Conservation (phyloP, 2,329 filamentous ascomycete genomes). For the Pseudogymnoascus sp. region DNA sequence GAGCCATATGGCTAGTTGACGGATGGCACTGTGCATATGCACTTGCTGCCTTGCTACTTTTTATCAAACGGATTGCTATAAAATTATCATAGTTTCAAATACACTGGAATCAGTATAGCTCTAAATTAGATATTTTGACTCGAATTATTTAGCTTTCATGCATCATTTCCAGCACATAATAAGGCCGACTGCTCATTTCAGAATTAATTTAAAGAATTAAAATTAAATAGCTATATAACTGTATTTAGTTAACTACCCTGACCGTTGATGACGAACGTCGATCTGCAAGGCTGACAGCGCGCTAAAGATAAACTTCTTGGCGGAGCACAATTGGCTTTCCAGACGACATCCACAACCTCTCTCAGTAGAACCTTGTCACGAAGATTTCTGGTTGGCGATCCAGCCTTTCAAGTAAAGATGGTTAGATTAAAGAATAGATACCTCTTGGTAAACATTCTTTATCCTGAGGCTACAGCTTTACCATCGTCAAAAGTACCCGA, state of each 20-base stretch:
- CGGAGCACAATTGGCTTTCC: conserved; percentile 1
- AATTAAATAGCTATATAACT: neutral
- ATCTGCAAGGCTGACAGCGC: conserved; percentile 8
- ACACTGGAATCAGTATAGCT: neutral
- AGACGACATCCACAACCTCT: neutral
- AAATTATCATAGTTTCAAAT: neutral
- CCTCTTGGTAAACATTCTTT: conserved; percentile 87
- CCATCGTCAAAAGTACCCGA: conserved; percentile 39
- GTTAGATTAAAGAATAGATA: conserved; percentile 96
- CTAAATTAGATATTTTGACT: neutral
- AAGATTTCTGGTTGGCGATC: neutral
- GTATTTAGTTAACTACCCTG: too few relatives aligned
- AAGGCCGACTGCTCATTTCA: neutral
- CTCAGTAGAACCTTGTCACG: neutral
- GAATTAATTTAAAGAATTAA: neutral
- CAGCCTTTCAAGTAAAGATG: conserved; percentile 44
- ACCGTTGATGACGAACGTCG: neutral
- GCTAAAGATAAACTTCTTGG: conserved; percentile 7
- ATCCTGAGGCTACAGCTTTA: conserved; percentile 51
- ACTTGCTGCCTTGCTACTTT: neutral
- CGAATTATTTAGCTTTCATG: neutral
- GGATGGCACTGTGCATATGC: neutral
- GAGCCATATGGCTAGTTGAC: neutral
- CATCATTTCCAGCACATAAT: neutral
- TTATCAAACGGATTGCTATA: neutral